Evolutionary conservation across 23 red algal species (phyloP), one percentile per base, ranked within the genome.

Genomic region (Cyanidium caldarium): DNA sequence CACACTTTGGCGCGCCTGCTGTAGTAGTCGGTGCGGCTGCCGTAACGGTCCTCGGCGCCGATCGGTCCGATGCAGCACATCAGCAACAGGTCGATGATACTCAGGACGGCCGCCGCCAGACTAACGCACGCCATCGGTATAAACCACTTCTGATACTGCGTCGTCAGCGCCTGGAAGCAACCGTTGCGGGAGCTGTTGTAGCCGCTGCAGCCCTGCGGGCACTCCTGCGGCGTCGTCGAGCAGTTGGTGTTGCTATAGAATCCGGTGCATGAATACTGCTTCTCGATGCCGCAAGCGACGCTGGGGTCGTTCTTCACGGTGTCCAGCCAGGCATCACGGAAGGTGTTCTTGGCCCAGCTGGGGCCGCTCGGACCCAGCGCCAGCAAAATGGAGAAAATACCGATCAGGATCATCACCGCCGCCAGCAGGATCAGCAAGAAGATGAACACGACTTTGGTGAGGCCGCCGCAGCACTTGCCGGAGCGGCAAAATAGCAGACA

Each of bases 11-110:
- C 51, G 10, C 51, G 51, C 19, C 51, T 16, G 21, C 51, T 61
- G 31, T 61, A 61, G 21, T 61, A 61, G 23, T 61, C 51, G 3
- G n/a, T 61, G 10, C 51, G 10, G 7, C 31, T 61, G 23, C 31
- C 19, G 23, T 61, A 61, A 28, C 31, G 31, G 51, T 7, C 31
- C 5, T 5, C 7, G 23, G 19, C 51, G 51, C 31, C 51, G 5
- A 61, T 28, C 19, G 51, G 51, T 28, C 51, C 51, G 51, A 61
- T 61, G 51, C 51, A 61, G 51, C 51, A 61, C 10, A 61, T 10
- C n/a, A 61, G 51, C 7, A 16, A 16, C 10, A 61, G 23, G 23
- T 61, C 51, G 23, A 61, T 28, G 10, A 61, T 5, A 5, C n/a
- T 28, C 10, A 61, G 51, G n/a, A 61, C 51, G 10, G n/a, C 51